Conservation (phyloP, 805 yeast genomes). For the Zygosaccharomyces gambellarensis region DNA sequence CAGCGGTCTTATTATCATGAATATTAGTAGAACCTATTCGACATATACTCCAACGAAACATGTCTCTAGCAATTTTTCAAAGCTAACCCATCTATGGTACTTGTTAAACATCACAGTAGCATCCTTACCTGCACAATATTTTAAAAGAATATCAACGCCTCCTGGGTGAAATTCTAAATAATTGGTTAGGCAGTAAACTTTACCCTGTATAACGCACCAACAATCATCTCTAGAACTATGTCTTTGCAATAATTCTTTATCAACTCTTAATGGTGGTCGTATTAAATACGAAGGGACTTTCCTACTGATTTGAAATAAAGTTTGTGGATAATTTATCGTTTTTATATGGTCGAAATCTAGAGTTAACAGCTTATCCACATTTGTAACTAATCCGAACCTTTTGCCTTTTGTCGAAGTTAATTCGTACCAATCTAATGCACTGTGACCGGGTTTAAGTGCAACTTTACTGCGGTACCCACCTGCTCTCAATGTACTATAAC, state of each 20-base stretch:
- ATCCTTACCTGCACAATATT: slow-evolving; percentile 71
- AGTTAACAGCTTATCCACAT: slow-evolving; percentile 13
- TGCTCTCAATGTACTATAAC: slow-evolving; percentile 19
- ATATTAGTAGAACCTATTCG: slow-evolving; percentile 3
- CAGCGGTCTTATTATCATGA: background rate
- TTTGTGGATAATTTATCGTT: slow-evolving; percentile 17
- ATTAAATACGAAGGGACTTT: slow-evolving; percentile 20
- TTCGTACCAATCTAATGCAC: slow-evolving; percentile 33
- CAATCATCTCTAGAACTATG: slow-evolving; percentile 66
- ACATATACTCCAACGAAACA: slow-evolving; percentile 64
- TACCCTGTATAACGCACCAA: slow-evolving; percentile 79
- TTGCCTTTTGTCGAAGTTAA: slow-evolving; percentile 15
- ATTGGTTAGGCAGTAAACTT: slow-evolving; percentile 81
- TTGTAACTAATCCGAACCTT: slow-evolving; percentile 20
- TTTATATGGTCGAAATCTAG: slow-evolving; percentile 14
- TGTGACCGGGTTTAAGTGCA: slow-evolving; percentile 35
- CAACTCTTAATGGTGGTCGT: slow-evolving; percentile 47
- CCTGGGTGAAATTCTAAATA: slow-evolving; percentile 91
- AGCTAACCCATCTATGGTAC: slow-evolving; percentile 79
- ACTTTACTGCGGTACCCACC: slow-evolving; percentile 31
- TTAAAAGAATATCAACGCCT: slow-evolving; percentile 71
- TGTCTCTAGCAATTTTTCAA: slow-evolving; percentile 69
- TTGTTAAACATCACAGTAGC: slow-evolving; percentile 72
- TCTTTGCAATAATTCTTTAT: slow-evolving; percentile 50
- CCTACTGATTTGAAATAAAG: slow-evolving; percentile 15